Conservation (phyloP, 2,329 filamentous ascomycete species). For the Gnomoniopsis smithogilvyi region DNA sequence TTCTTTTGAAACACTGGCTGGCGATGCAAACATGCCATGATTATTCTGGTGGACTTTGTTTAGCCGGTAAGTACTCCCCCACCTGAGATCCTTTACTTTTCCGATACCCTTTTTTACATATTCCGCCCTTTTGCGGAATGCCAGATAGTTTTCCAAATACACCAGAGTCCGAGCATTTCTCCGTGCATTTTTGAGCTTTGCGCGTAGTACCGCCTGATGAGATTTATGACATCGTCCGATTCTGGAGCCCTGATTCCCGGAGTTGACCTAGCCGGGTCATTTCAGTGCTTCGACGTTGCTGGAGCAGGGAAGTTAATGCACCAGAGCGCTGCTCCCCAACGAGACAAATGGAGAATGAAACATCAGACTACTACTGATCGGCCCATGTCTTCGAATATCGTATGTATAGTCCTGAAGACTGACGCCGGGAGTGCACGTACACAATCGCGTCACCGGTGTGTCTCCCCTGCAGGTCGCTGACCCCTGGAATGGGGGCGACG, state of each 20-base stretch:
- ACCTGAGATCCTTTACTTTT: not conserved
- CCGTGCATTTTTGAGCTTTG: not conserved
- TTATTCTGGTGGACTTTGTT: conserved; percentile 18
- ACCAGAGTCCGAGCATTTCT: not conserved
- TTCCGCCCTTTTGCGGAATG: conserved; percentile 4
- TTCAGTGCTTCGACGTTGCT: not conserved
- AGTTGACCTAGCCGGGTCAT: not conserved
- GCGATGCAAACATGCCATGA: conserved; percentile 19
- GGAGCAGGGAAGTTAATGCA: not conserved
- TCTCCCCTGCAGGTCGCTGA: not conserved
- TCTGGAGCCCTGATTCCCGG: not conserved
- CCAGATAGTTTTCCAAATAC: conserved; percentile 6
- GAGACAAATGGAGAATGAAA: not conserved
- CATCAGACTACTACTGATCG: not conserved
- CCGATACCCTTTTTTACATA: conserved; percentile 7
- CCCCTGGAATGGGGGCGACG: conserved; percentile 9
- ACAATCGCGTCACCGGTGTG: conserved; percentile 9
- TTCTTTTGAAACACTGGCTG: conserved; percentile 16
- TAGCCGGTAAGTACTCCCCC: conserved; percentile 22
- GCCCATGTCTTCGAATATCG: not conserved
- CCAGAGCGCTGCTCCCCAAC: not conserved
- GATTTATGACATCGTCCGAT: not conserved
- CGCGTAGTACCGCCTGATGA: not conserved
- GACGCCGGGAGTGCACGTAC: not conserved
- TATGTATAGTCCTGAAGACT: not conserved